These are phyloP conservation scores for Pleurotus eryngii DNA, from an alignment of 768 basidiomycete species.

Conservation along the genomic window DNA sequence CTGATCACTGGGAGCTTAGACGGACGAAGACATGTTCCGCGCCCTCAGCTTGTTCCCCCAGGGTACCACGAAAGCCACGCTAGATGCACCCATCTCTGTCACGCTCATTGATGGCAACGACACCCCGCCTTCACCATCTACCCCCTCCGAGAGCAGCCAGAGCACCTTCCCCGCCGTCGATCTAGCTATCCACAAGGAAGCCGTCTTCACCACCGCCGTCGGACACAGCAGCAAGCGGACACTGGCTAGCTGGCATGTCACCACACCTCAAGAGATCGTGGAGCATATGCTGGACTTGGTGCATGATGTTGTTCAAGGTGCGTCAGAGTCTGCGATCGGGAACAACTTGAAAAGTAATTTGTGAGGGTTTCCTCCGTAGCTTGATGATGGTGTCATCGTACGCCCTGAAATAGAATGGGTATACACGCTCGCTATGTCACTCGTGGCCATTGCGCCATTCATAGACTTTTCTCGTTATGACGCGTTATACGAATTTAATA, in stretches of 20 bases:
- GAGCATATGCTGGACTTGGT: conserved; percentile 72
- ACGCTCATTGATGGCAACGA: conserved; percentile 47
- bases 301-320: conserved; percentile 17
- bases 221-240: conserved; percentile 89
- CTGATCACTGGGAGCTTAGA: conserved; percentile 38
- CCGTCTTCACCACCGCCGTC: conserved; percentile 90
- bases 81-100: conserved; percentile 59
- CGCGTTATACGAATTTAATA: too few species aligned
- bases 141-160: neutral
- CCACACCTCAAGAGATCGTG: conserved; percentile 82
- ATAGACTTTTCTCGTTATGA: too few species aligned
- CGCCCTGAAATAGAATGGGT: too few species aligned
- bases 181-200: conserved; percentile 61
- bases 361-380: too few species aligned
- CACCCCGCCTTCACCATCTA: conserved; percentile 11
- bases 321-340: too few species aligned
- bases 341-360: too few species aligned
- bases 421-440: too few species aligned
- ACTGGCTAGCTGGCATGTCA: conserved; percentile 89
- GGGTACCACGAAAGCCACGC: conserved; percentile 38
- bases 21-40: conserved; percentile 99
- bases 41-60: conserved; percentile 64
- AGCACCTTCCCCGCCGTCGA: conserved; percentile 41
- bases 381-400: too few species aligned
- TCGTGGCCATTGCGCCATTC: too few species aligned